Percentiles rank a stretch among this genome's conserved stretches.
These are phyloP conservation scores for Primulina tabacum DNA, from an alignment of 257 asterid genomes.

Conservation along the genomic window DNA sequence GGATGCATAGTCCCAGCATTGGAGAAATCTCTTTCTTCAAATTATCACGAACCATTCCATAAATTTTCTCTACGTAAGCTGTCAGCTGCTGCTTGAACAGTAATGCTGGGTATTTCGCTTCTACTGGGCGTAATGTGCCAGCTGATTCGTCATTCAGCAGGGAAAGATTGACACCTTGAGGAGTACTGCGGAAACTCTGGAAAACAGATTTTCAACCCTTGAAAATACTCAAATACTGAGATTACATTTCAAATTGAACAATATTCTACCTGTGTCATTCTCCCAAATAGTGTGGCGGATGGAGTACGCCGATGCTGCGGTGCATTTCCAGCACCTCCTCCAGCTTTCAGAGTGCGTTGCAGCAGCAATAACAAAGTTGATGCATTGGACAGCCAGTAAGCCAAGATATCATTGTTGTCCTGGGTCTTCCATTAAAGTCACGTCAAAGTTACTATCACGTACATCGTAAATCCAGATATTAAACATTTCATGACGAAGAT, in stretches of 20 bases:
- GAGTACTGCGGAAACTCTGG: constrained; percentile 89
- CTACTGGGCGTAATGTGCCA: constrained; percentile 73
- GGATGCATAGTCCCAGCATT: constrained; percentile 85
- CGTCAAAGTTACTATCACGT: not conserved
- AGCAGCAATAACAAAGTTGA: constrained; percentile 85
- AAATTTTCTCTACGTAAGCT: constrained; percentile 85
- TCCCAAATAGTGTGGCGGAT: constrained; percentile 89
- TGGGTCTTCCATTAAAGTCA: constrained; percentile 53
- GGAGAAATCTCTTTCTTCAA: constrained; percentile 90
- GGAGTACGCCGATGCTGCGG: constrained; percentile 85
- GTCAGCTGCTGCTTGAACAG: constrained; percentile 88
- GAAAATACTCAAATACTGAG: constrained; percentile 13
- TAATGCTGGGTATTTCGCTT: constrained; percentile 97
- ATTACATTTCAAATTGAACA: constrained; percentile 2
- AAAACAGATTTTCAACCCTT: constrained; percentile 13
- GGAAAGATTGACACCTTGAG: constrained; percentile 71
- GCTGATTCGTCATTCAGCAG: constrained; percentile 55
- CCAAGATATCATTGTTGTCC: constrained; percentile 84
- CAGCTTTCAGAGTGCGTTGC: constrained; percentile 94
- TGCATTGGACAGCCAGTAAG: constrained; percentile 95
- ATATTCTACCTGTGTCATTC: constrained; percentile 87
- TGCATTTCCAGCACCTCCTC: constrained; percentile 74
- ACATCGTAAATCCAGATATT: not conserved
- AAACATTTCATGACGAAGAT: not conserved
- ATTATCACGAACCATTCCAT: constrained; percentile 88